Conservation (phyloP, 306 rosid species). For the Prunus davidiana region DNA sequence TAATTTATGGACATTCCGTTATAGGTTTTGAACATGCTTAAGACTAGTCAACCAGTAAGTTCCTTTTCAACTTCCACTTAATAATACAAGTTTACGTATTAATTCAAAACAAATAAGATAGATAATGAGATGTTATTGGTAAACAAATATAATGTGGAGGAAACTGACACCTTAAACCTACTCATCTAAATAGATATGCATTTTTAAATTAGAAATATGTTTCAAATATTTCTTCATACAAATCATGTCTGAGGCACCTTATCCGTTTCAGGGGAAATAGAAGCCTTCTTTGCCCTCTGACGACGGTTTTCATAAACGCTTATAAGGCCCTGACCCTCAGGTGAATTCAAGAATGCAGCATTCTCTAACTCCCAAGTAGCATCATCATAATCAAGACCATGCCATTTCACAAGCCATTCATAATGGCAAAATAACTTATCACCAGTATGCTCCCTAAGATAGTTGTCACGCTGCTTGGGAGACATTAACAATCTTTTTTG, state of each 20-base stretch:
- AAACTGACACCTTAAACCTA: neutral
- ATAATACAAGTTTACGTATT: neutral
- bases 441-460: conserved; percentile 26
- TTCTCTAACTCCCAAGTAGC: conserved; percentile 73
- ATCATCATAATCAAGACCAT: conserved; percentile 55
- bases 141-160: neutral
- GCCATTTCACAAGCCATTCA: conserved; percentile 82
- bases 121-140: neutral
- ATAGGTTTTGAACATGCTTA: neutral
- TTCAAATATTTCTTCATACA: neutral
- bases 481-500: conserved; percentile 42
- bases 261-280: conserved; percentile 28
- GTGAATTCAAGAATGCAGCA: conserved; percentile 42
- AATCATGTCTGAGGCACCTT: conserved; percentile 28
- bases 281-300: conserved; percentile 33
- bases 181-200: neutral
- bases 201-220: neutral
- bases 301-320: conserved; percentile 46
- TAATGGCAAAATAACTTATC: conserved; percentile 28
- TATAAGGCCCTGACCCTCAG: conserved; percentile 45
- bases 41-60: neutral
- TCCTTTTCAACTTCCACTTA: neutral
- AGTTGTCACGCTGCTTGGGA: conserved; percentile 28
- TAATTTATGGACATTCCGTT: neutral
- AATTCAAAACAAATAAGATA: neutral